A percentile compares a stretch with the other conserved stretches of the same genome.
phyloP scores from a whole-genome alignment of 371 early-diverging fungal genomes.

The Mortierella sp. region DNA sequence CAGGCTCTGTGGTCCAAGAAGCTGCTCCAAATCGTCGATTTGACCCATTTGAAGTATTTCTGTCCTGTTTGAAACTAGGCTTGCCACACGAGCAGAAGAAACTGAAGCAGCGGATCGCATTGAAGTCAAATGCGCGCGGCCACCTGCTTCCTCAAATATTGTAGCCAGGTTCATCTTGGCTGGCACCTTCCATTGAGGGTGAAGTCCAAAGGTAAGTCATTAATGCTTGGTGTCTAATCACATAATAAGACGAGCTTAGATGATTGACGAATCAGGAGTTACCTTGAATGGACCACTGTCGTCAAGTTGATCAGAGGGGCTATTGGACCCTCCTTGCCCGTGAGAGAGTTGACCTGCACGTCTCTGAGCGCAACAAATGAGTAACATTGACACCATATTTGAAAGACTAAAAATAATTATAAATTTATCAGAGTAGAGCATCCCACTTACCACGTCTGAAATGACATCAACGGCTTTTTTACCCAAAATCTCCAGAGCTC shows the following conservation, averaged over 20 bases:
- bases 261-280: background rate
- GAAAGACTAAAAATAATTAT: too few relatives aligned
- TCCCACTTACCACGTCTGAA: slow-evolving; percentile 45
- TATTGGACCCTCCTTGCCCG: slow-evolving; percentile 13
- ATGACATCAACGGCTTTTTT: slow-evolving; percentile 54
- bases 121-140: slow-evolving; percentile 8
- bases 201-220: background rate
- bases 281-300: slow-evolving; percentile 29
- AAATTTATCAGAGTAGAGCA: background rate
- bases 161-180: slow-evolving; percentile 29
- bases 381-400: background rate
- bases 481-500: slow-evolving; percentile 49
- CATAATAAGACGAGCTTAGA: background rate
- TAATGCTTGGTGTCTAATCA: background rate
- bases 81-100: slow-evolving; percentile 9
- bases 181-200: slow-evolving; percentile 17
- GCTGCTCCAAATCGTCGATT: slow-evolving; percentile 30
- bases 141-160: slow-evolving; percentile 32
- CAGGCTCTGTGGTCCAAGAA: slow-evolving; percentile 14
- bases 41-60: slow-evolving; percentile 37
- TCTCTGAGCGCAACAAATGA: background rate
- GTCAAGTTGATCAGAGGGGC: slow-evolving; percentile 8
- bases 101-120: slow-evolving; percentile 22
- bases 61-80: background rate
- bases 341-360: slow-evolving; percentile 44